Evolutionary conservation across 148 eudicot genomes (phyloP).

Genomic region (Rhododendron griersonianum): DNA sequence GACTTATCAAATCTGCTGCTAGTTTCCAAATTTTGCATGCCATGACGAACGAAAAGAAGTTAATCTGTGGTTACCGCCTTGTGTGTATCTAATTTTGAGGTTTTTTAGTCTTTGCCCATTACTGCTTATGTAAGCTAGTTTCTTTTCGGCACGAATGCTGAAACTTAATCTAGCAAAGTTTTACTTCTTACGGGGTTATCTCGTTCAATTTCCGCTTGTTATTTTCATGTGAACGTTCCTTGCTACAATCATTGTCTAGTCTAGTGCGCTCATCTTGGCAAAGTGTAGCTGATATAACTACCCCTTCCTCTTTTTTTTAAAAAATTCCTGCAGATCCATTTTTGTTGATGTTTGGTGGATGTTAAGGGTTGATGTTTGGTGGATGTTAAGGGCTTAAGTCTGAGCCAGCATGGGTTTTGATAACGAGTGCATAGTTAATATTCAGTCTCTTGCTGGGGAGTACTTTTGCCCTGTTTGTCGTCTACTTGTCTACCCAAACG

Average conservation of each 20-base stretch:
- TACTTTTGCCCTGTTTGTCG: slow-evolving; percentile 95
- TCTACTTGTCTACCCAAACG: slow-evolving; percentile 82
- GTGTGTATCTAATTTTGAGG: background rate
- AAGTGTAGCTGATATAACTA: background rate
- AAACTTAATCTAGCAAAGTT: background rate
- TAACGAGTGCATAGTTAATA: slow-evolving; percentile 82
- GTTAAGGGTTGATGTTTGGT: slow-evolving; percentile 4
- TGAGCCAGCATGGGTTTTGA: slow-evolving; percentile 78
- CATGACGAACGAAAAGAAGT: background rate
- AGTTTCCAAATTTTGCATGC: background rate
- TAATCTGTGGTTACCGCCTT: background rate
- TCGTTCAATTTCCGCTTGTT: background rate
- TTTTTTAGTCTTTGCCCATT: background rate
- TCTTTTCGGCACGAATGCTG: background rate
- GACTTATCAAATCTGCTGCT: background rate
- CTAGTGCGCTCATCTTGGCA: background rate
- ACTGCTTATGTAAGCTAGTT: background rate
- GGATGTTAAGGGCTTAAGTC: slow-evolving; percentile 4
- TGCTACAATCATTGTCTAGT: background rate
- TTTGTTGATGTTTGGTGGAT: slow-evolving; percentile 14
- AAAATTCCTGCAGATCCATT: background rate
- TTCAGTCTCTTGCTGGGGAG: slow-evolving; percentile 77
- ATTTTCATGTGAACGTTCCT: background rate
- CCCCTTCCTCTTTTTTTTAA: background rate
- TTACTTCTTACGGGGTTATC: background rate